Evolutionary conservation across 116 monocot genomes (phyloP).

Genomic region (Iris pallida): DNA sequence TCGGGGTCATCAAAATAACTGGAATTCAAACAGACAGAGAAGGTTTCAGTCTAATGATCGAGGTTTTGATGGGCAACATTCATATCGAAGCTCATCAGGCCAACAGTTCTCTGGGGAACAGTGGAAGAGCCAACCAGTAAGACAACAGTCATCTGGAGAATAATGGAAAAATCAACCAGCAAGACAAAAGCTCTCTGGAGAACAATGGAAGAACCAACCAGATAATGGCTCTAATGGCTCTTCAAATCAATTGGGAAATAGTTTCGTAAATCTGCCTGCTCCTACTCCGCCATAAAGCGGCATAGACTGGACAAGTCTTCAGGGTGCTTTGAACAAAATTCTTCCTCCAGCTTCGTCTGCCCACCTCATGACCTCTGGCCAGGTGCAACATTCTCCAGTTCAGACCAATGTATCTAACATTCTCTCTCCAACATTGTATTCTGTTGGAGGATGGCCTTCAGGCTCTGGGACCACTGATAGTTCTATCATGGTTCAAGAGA

Average conservation of each 20-base stretch:
- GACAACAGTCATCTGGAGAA: background rate
- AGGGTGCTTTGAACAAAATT: slow-evolving; percentile 20
- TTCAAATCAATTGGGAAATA: slow-evolving; percentile 18
- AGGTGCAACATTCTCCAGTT: background rate
- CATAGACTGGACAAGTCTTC: slow-evolving; percentile 15
- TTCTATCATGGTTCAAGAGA: background rate
- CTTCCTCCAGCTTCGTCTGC: slow-evolving; percentile 8
- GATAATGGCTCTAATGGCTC: slow-evolving; percentile 24
- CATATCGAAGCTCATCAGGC: slow-evolving; percentile 12
- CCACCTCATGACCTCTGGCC: slow-evolving; percentile 17
- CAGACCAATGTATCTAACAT: background rate
- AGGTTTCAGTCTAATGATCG: slow-evolving; percentile 13
- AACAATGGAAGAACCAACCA: slow-evolving; percentile 21
- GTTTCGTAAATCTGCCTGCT: slow-evolving; percentile 21
- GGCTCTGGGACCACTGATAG: background rate
- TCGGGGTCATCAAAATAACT: slow-evolving; percentile 11
- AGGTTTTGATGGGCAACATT: slow-evolving; percentile 23
- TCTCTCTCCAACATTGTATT: slow-evolving; percentile 1
- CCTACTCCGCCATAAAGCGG: slow-evolving; percentile 18
- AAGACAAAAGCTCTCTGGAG: slow-evolving; percentile 23
- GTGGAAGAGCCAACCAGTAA: slow-evolving; percentile 17
- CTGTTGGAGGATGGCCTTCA: slow-evolving; percentile 12
- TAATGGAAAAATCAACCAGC: slow-evolving; percentile 17
- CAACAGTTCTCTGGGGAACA: slow-evolving; percentile 25
- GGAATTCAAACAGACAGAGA: slow-evolving; percentile 21